Evolutionary conservation across 2,329 filamentous ascomycete species (phyloP), one percentile per base, ranked within the genome.

Genomic region (Fusarium protoensiforme): DNA sequence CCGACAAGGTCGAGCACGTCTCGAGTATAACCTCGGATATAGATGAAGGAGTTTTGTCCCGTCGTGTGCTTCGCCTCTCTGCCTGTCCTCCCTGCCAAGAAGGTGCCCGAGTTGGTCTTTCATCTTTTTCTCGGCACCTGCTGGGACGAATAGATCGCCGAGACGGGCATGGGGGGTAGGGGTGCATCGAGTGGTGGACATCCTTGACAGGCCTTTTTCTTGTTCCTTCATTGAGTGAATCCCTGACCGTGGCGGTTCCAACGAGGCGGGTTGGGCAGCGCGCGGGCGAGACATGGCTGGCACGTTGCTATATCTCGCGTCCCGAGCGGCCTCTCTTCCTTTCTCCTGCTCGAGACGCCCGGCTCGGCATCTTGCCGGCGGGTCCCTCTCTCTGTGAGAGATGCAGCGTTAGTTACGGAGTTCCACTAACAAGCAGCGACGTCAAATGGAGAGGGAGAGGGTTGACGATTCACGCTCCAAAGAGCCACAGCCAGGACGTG

Each of bases 261-360:
- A 81, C 90, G n/a, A 87, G 87, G 43, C 84, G 91, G 53, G 53
- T 85, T 88, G 69, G 92, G 92, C 2, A 41, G 85, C 87, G 20
- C 43, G 86, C 43, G 86, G 90, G 66, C 82, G 89, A 73, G 92
- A 83, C 51, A 89, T 94, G 84, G 89, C 87, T 53, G 18, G 91
- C 2, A 84, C 89, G 56, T 86, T 93, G 29, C 78, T 94, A 59
- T 93, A 91, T 83, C 83, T 94, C 78, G 89, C 89, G 5, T 90
- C 89, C 57, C 83, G 87, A 69, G 91, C 91, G 4, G 92, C 92
- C 1, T 89, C 88, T 5, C 18, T 5, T 29, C 24, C 18, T 51
- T 9, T 51, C 46, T 31, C 18, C n/a, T 93, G 92, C 79, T 84
- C 89, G 0, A 92, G 91, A 91, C 57, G 91, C 91, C 2, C 84